Base-by-base conservation (phyloP, 2,329 filamentous ascomycete species). In the Talaromyces pinophilus region DNA sequence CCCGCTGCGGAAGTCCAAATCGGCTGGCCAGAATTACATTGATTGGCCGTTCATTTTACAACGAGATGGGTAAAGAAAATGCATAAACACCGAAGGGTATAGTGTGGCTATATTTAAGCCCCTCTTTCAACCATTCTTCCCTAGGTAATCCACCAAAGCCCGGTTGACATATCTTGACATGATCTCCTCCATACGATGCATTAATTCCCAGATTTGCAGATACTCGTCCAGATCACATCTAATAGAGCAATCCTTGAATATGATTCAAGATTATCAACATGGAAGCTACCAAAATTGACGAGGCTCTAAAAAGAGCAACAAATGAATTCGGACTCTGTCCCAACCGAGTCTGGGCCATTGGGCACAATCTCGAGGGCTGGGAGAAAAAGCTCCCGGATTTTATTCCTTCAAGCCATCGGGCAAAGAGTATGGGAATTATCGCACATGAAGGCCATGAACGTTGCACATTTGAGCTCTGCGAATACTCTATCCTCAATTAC, bases 381-480 rank as follows among this genome's bases (percentile, higher is more conserved):
- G 52, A 59, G 19, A 50, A 60, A 19, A 50, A 59, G 8, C 35
- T 68, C n/a, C n/a, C n/a, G n/a, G n/a, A n/a, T n/a, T n/a, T n/a
- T n/a, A n/a, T n/a, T n/a, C n/a, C n/a, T n/a, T n/a, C n/a, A n/a
- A n/a, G n/a, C n/a, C n/a, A n/a, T n/a, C n/a, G n/a, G n/a, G n/a
- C n/a, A n/a, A n/a, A n/a, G n/a, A n/a, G 30, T 25, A 33, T 54
- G 50, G 25, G 28, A 13, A n/a, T 54, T 4, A 54, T 54, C 50
- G 33, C 30, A 38, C 46, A 54, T 33, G 61, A 63, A 3, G 35
- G 61, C 2, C 59, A 67, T 44, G 38, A 66, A 4, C 22, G 40
- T 15, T 68, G 64, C 25, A 68, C 67, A 2, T 44, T 54, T 28
- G 67, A 63, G 8, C 63, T 68, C 25, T 68, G 67, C 44, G 67